Evolutionary conservation across 306 rosid genomes (phyloP), one percentile per base, ranked within the genome.

Genomic region (Parietaria judaica): DNA sequence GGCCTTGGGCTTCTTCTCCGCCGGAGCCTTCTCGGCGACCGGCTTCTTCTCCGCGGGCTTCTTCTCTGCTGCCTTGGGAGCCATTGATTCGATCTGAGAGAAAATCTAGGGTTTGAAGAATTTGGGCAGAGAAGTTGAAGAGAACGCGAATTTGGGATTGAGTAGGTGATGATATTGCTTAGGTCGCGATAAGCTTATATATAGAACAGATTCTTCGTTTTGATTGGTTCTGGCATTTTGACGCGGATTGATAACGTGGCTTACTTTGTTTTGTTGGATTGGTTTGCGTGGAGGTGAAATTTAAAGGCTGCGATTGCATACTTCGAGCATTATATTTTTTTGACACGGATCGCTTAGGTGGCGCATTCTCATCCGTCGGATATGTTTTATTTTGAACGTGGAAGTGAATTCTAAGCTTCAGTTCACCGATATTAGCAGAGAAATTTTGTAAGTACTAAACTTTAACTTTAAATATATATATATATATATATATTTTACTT

Each of bases 1-100:
- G 53, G 53, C 53, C 53, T 49, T 49, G 8, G 53, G 53, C 53
- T 49, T 49, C 53, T 49, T 49, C 53, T 49, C 53, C 53, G 53
- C 53, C 53, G 53, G 53, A 5, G 15, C 53, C 53, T 49, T 49
- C 53, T 49, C 53, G 53, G 53, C 53, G 6, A 9, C 53, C 2
- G 53, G 53, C 53, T 49, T 49, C 53, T 49, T 49, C 53, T 49
- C 53, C 8, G 53, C 53, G 14, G 53, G 53, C 53, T 49, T 49
- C 53, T 49, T 49, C 53, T 49, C 53, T 5, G 53, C 31, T 0
- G 31, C 53, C 53, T 49, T 49, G 5, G 53, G 53, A 3, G 53
- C 53, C 53, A 49, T 49, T 49, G 53, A 49, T 2, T 49, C 14
- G 14, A n/a, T 11, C 13, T 5, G 9, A 8, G 9, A 41, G 9